Percentiles rank a stretch among this genome's conserved stretches.
These are phyloP conservation scores for Nicotiana tomentosiformis DNA, from an alignment of 257 asterid species.

Conservation along the genomic window DNA sequence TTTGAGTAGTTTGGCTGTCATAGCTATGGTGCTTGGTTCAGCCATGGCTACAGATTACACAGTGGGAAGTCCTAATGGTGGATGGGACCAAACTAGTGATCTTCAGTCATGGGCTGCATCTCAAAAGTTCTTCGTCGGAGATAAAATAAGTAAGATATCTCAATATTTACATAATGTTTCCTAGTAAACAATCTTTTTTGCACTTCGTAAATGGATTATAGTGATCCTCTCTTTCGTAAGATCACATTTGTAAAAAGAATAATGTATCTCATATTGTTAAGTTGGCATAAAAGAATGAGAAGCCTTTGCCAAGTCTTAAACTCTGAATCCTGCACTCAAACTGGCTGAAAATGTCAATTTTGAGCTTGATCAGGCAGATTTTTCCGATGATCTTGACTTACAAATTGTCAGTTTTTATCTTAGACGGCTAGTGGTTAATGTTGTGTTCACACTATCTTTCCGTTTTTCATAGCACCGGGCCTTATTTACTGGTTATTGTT, in stretches of 20 bases:
- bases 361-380: background rate
- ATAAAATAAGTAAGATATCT: conserved; percentile 39
- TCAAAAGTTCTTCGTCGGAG: conserved; percentile 39
- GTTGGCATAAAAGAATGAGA: background rate
- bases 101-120: conserved; percentile 51
- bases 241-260: background rate
- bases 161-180: background rate
- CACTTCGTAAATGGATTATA: background rate
- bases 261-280: background rate
- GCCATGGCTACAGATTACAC: conserved; percentile 46
- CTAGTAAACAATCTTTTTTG: background rate
- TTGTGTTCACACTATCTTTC: too few relatives aligned
- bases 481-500: too few relatives aligned
- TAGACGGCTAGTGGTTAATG: too few relatives aligned
- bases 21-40: conserved; percentile 18
- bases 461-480: too few relatives aligned
- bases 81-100: conserved; percentile 48
- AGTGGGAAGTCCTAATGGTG: conserved; percentile 52
- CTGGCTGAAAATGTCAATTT: background rate
- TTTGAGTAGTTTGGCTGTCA: conserved; percentile 18
- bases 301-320: background rate
- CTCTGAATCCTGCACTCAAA: background rate
- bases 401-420: background rate
- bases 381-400: background rate
- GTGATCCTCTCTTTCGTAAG: background rate